Conservation (phyloP, 2,329 filamentous ascomycete genomes). For the Pseudogymnoascus sp. region DNA sequence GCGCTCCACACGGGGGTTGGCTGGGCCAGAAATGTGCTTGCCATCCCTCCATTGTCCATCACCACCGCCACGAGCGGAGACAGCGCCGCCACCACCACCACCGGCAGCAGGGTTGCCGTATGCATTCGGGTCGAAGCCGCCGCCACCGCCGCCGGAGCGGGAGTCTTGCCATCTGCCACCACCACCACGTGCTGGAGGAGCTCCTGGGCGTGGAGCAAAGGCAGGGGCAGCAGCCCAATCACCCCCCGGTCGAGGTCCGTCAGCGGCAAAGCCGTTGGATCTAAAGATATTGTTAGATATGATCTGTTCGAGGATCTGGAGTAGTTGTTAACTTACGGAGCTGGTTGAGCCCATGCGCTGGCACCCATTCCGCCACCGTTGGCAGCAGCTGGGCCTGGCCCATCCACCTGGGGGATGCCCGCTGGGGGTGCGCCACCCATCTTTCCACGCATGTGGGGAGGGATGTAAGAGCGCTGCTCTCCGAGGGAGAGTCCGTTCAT, state of each 20-base stretch:
- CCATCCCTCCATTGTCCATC: conserved; percentile 95
- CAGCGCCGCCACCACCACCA: conserved; percentile 36
- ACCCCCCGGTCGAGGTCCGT: conserved; percentile 22
- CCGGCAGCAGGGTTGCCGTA: conserved; percentile 37
- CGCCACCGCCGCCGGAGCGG: conserved; percentile 19
- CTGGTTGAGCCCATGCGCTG: conserved; percentile 47
- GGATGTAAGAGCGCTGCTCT: conserved; percentile 66
- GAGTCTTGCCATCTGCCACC: conserved; percentile 28
- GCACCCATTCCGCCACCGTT: conserved; percentile 42
- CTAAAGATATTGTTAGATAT: conserved; percentile 25
- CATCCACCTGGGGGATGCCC: conserved; percentile 11
- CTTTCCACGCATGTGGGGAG: conserved; percentile 68
- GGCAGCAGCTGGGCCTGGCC: conserved; percentile 6
- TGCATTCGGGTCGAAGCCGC: conserved; percentile 47
- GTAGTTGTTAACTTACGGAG: conserved; percentile 39
- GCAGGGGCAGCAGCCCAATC: conserved; percentile 31
- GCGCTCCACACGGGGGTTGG: conserved; percentile 83
- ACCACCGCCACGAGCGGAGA: conserved; percentile 68
- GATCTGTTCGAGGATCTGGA: neutral
- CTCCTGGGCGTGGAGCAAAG: conserved; percentile 28
- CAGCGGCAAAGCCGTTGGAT: conserved; percentile 41
- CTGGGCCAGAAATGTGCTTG: conserved; percentile 85
- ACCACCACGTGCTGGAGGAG: conserved; percentile 30
- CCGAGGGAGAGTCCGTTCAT: conserved; percentile 64
- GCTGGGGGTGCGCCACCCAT: conserved; percentile 29